Percentiles rank a stretch among this genome's conserved stretches.
These are phyloP conservation scores for Cucumis hystrix DNA, from an alignment of 306 rosid species.

Conservation along the genomic window DNA sequence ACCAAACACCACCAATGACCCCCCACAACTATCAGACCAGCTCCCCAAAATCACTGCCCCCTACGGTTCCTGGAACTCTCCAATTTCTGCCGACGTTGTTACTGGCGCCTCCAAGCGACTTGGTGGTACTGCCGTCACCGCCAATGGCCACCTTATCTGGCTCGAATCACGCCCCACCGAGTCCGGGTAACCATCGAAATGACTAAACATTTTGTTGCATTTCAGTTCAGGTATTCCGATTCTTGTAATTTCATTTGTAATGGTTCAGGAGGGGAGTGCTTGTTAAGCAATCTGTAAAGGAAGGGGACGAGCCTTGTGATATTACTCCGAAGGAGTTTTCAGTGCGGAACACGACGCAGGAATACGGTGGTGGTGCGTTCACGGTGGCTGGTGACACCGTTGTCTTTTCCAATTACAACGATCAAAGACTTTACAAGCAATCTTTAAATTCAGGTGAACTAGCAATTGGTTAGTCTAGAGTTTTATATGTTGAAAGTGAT, in stretches of 20 bases:
- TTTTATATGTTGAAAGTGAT: neutral
- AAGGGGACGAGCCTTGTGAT: constrained; percentile 49
- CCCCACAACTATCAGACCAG: constrained; percentile 4
- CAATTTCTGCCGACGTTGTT: constrained; percentile 74
- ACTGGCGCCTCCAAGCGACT: constrained; percentile 73
- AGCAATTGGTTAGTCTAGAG: neutral
- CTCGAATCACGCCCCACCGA: constrained; percentile 81
- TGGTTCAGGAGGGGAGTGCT: constrained; percentile 65
- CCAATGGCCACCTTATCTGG: constrained; percentile 66
- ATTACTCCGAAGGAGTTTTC: constrained; percentile 74
- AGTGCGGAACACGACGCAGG: constrained; percentile 86
- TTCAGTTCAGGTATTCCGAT: neutral
- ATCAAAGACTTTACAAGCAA: constrained; percentile 81
- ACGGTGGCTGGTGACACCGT: constrained; percentile 49
- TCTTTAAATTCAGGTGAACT: constrained; percentile 24
- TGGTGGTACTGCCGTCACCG: constrained; percentile 64
- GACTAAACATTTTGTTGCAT: neutral
- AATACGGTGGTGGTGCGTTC: constrained; percentile 90
- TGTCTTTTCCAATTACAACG: constrained; percentile 71
- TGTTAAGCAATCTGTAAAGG: constrained; percentile 52
- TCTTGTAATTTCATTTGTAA: neutral
- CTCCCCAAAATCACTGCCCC: constrained; percentile 38
- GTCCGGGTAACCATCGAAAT: constrained; percentile 33
- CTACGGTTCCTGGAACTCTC: constrained; percentile 89
- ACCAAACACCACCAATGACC: neutral